Percentiles rank a stretch among this genome's conserved stretches.
Evolutionary conservation across 169 alveolate genomes (phyloP).

Genomic region (Pseudocohnilembus persalinus): DNA sequence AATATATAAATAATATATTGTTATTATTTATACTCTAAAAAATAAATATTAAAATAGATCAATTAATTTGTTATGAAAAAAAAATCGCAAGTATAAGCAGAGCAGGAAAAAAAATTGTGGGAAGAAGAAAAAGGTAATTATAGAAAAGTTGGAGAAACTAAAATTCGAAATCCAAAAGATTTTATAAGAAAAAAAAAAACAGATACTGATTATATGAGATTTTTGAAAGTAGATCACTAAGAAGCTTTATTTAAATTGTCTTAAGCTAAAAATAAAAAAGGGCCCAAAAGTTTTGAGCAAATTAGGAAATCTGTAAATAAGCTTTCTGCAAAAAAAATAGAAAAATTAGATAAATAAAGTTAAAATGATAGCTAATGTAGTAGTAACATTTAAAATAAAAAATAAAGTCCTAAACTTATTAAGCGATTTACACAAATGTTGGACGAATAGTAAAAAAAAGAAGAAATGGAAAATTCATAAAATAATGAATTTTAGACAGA

Average conservation of each 20-base stretch:
- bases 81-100: not conserved
- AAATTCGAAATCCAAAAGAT: not conserved
- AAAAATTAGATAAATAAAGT: too few relatives aligned
- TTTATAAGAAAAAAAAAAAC: not conserved
- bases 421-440: too few relatives aligned
- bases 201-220: too few relatives aligned
- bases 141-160: not conserved
- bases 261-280: not conserved
- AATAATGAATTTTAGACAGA: too few relatives aligned
- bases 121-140: not conserved
- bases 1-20: too few relatives aligned
- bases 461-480: too few relatives aligned
- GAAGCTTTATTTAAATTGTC: not conserved
- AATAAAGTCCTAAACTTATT: too few relatives aligned
- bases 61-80: not conserved
- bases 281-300: not conserved
- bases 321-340: not conserved
- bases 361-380: too few relatives aligned
- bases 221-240: not conserved
- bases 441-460: too few relatives aligned
- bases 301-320: not conserved
- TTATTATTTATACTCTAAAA: too few relatives aligned
- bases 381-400: too few relatives aligned
- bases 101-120: not conserved
- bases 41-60: too few relatives aligned